These are phyloP conservation scores for Nannochloris sp. DNA, from an alignment of 139 green algal genomes.

Conservation along the genomic window DNA sequence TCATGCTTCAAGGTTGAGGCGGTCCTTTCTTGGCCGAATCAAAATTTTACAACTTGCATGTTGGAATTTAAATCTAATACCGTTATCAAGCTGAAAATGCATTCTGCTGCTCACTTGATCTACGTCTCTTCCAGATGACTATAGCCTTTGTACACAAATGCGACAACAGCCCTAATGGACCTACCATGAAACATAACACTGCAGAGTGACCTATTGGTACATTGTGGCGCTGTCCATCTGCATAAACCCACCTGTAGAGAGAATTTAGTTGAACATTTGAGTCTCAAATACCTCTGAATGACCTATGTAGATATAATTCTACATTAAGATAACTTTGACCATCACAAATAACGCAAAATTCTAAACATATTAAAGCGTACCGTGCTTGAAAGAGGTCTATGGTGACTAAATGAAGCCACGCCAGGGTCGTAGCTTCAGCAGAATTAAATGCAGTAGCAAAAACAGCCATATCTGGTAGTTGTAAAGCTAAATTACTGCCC, in stretches of 20 bases:
- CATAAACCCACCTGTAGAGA: slow-evolving; percentile 50
- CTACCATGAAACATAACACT: slow-evolving; percentile 87
- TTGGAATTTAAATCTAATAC: too few species aligned
- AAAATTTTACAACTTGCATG: too few species aligned
- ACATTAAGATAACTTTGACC: neutral
- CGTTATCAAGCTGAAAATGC: too few species aligned
- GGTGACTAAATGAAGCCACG: slow-evolving; percentile 76
- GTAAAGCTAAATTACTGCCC: too few species aligned
- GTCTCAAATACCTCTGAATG: neutral
- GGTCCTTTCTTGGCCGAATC: too few species aligned
- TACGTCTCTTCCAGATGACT: neutral
- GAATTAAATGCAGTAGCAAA: slow-evolving; percentile 38
- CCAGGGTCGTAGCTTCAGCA: slow-evolving; percentile 28
- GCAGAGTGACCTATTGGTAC: slow-evolving; percentile 59
- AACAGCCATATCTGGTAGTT: slow-evolving; percentile 24
- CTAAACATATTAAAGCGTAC: too few species aligned
- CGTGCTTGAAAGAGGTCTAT: slow-evolving; percentile 75
- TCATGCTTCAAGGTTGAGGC: too few species aligned
- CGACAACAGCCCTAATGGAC: slow-evolving; percentile 66
- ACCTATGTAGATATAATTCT: neutral
- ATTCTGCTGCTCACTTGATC: neutral
- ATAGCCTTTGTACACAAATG: slow-evolving; percentile 50
- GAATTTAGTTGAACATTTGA: neutral
- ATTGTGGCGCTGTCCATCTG: slow-evolving; percentile 52
- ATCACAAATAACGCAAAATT: neutral